A percentile compares a stretch with the other conserved stretches of the same genome.
Evolutionary conservation across 2,329 filamentous ascomycete genomes (phyloP).

Genomic region (Sporothrix luriei): DNA sequence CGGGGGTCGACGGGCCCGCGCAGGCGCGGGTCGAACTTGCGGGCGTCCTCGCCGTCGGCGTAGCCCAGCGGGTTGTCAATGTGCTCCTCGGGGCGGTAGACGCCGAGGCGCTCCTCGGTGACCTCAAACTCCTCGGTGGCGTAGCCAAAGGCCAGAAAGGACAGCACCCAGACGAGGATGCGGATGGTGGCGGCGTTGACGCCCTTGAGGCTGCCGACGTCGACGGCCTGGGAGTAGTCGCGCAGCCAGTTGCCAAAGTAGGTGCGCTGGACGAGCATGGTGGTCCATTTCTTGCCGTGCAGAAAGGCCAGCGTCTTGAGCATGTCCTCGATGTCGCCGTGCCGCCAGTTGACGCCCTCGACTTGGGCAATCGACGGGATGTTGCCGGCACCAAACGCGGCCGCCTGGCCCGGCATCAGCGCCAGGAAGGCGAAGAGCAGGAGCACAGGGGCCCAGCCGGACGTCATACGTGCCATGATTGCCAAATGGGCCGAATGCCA

Average conservation of each 20-base stretch:
- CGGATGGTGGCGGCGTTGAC: conserved; percentile 78
- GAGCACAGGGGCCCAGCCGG: conserved; percentile 56
- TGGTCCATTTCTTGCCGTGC: conserved; percentile 81
- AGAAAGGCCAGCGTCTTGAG: conserved; percentile 76
- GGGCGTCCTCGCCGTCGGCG: conserved; percentile 82
- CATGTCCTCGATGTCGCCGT: conserved; percentile 80
- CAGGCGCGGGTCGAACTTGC: conserved; percentile 77
- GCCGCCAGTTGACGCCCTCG: conserved; percentile 70
- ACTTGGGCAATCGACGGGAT: conserved; percentile 68
- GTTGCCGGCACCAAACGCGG: conserved; percentile 70
- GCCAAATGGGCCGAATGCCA: neutral
- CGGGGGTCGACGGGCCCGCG: conserved; percentile 73
- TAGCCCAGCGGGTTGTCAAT: conserved; percentile 83
- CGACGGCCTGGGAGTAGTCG: conserved; percentile 82
- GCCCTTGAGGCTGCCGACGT: conserved; percentile 76
- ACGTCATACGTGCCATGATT: conserved; percentile 52
- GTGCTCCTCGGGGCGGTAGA: conserved; percentile 76
- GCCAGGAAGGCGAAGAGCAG: conserved; percentile 58
- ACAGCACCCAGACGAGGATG: conserved; percentile 77
- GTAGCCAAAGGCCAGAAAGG: conserved; percentile 80
- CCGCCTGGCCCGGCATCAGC: conserved; percentile 59
- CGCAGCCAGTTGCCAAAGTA: conserved; percentile 89
- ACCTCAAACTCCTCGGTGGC: conserved; percentile 86
- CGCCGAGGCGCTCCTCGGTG: conserved; percentile 75
- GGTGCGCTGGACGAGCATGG: conserved; percentile 73